phyloP scores from a whole-genome alignment of 2,329 filamentous ascomycete genomes.

The Neonectria ditissima region DNA sequence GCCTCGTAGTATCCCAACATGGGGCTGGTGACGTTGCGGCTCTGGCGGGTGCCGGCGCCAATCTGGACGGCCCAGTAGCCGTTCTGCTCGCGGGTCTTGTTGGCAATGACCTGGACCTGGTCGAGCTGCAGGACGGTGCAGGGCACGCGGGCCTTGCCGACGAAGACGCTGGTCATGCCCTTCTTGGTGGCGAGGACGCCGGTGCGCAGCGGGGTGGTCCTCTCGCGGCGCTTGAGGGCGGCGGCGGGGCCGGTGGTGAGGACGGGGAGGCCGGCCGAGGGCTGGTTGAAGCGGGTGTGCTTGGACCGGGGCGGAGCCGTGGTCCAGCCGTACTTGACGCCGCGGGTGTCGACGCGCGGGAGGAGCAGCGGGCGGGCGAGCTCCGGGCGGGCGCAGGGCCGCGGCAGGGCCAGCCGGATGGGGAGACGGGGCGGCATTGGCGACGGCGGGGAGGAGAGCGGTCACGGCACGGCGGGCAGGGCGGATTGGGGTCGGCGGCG shows the following conservation, averaged over 20 bases:
- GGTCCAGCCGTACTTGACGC: slow-evolving; percentile 71
- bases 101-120: slow-evolving; percentile 86
- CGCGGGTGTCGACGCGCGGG: slow-evolving; percentile 59
- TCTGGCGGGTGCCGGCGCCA: slow-evolving; percentile 79
- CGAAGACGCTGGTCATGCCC: slow-evolving; percentile 94
- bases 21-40: slow-evolving; percentile 83
- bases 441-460: slow-evolving; percentile 23
- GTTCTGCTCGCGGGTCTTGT: slow-evolving; percentile 83
- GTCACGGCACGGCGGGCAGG: slow-evolving; percentile 25
- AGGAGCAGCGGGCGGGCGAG: slow-evolving; percentile 56
- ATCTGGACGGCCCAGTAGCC: slow-evolving; percentile 97
- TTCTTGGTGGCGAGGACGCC: slow-evolving; percentile 91
- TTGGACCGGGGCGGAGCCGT: slow-evolving; percentile 65
- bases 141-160: slow-evolving; percentile 79
- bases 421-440: slow-evolving; percentile 59
- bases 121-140: slow-evolving; percentile 97
- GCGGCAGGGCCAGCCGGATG: slow-evolving; percentile 57
- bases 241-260: slow-evolving; percentile 70
- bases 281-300: slow-evolving; percentile 71
- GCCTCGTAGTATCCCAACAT: slow-evolving; percentile 89
- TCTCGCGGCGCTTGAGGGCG: slow-evolving; percentile 68
- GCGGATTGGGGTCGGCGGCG: slow-evolving; percentile 34
- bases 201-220: slow-evolving; percentile 74
- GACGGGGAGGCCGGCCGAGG: slow-evolving; percentile 65
- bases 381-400: slow-evolving; percentile 49